These are phyloP conservation scores for Penicillium hesseltinei DNA, from an alignment of 2,329 filamentous ascomycete genomes.

Conservation along the genomic window DNA sequence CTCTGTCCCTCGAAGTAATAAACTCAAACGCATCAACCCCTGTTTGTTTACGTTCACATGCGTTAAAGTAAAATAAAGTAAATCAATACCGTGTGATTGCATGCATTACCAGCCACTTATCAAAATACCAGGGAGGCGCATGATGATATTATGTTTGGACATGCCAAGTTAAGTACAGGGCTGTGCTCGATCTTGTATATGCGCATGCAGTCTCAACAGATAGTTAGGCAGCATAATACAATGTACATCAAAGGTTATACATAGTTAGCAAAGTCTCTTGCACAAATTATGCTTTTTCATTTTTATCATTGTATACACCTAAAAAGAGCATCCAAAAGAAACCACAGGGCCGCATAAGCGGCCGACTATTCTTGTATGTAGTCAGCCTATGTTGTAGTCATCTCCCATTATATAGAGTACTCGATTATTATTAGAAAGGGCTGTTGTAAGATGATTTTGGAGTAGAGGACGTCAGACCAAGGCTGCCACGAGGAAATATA, in stretches of 20 bases:
- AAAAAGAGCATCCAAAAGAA: too few species aligned
- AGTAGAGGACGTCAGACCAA: background rate
- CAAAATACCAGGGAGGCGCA: background rate
- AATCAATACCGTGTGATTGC: background rate
- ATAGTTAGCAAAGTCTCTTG: too few species aligned
- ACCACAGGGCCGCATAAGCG: too few species aligned
- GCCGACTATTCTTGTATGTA: background rate
- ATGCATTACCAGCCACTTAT: background rate
- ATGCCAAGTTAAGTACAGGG: background rate
- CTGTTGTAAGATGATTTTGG: too few species aligned
- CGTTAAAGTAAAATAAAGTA: constrained; percentile 3
- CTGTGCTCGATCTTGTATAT: background rate
- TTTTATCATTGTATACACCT: too few species aligned
- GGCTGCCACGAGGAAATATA: too few species aligned
- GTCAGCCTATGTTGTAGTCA: background rate
- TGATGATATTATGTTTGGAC: background rate
- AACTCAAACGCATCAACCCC: background rate
- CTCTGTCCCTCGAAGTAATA: background rate
- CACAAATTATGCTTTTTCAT: too few species aligned
- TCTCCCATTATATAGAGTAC: background rate
- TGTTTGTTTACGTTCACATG: background rate
- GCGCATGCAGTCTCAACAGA: background rate
- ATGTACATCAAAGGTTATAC: background rate
- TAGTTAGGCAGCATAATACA: background rate
- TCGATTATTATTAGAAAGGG: background rate